phyloP scores from a whole-genome alignment of 176 grass and related monocot genomes.

The Hordeum vulgare region MorexV3_pseudomolecules_assembly NC_058524.1:622193584-622194083 shows the following conservation, averaged over 20 bases:
- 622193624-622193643: constrained; percentile 99
- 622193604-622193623: constrained; percentile 95
- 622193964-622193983: constrained; percentile 19
- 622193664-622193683: constrained; percentile 79
- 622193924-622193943: not conserved
- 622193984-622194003: constrained; percentile 87
- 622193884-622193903: constrained; percentile 91
- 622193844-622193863: constrained; percentile 91
- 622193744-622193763: not conserved
- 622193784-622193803: not conserved
- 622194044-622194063: constrained; percentile 55
- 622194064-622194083: constrained; percentile 3
- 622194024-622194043: constrained; percentile 61
- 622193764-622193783: not conserved
- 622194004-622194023: constrained; percentile 72
- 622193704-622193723: not conserved
- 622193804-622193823: constrained; percentile 10
- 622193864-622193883: constrained; percentile 94
- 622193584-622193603: constrained; percentile 98
- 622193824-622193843: constrained; percentile 78
- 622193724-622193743: not conserved
- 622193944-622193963: not conserved
- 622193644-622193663: constrained; percentile 93
- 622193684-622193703: not conserved
- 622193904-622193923: constrained; percentile 22